phyloP scores from a whole-genome alignment of 495 filamentous ascomycete genomes.

The Aspergillus olivimuriae region DNA sequence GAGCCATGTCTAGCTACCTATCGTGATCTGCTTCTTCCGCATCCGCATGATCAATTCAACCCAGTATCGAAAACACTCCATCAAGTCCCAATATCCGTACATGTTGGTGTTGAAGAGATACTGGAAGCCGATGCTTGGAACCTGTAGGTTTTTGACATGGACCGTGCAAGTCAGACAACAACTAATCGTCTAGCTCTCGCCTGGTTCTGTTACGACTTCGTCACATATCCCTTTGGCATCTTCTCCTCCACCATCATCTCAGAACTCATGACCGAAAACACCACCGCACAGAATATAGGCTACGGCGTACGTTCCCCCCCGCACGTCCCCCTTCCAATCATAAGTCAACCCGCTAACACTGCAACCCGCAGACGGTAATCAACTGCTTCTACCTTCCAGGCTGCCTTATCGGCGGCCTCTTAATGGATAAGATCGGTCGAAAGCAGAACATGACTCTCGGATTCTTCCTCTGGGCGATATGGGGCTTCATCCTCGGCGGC shows the following conservation, averaged over 20 bases:
- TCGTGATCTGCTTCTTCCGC: constrained; percentile 33
- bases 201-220: constrained; percentile 39
- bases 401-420: constrained; percentile 37
- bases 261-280: constrained; percentile 32
- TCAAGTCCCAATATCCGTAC: constrained; percentile 31
- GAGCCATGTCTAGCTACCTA: constrained; percentile 16
- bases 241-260: constrained; percentile 33
- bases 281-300: constrained; percentile 38
- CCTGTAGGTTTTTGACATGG: constrained; percentile 18
- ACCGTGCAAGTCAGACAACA: background rate
- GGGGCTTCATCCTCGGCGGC: constrained; percentile 44
- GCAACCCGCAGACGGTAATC: constrained; percentile 33
- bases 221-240: constrained; percentile 35
- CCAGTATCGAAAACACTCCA: constrained; percentile 30
- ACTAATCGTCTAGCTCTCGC: constrained; percentile 17
- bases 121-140: constrained; percentile 36
- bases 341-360: background rate
- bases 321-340: too few relatives aligned
- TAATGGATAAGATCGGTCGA: constrained; percentile 45
- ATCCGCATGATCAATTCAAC: constrained; percentile 33
- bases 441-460: constrained; percentile 42
- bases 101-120: constrained; percentile 28
- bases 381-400: constrained; percentile 47
- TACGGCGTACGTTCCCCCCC: constrained; percentile 22
- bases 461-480: constrained; percentile 32